Evolutionary conservation across 495 filamentous ascomycete genomes (phyloP).

Genomic region (Neurospora pannonica): DNA sequence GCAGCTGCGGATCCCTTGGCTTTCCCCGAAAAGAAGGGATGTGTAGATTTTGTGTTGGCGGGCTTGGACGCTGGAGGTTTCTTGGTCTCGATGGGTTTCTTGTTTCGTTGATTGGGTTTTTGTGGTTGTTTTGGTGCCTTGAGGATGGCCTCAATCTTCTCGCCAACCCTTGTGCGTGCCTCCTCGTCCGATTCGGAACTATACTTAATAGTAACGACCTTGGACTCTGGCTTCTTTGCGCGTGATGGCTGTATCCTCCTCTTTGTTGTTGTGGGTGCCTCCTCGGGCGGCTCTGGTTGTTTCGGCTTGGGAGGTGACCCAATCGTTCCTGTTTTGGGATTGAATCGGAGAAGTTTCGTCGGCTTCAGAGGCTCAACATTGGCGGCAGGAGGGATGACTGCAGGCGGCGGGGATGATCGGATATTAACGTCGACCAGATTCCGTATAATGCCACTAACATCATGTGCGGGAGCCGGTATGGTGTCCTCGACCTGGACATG

Average conservation of each 20-base stretch:
- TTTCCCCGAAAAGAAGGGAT: constrained; percentile 70
- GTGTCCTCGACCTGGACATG: neutral
- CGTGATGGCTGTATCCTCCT: constrained; percentile 1
- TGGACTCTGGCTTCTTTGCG: constrained; percentile 8
- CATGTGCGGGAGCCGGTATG: neutral
- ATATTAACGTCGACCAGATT: neutral
- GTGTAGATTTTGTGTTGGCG: constrained; percentile 49
- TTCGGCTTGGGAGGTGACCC: constrained; percentile 41
- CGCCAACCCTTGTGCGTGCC: constrained; percentile 25
- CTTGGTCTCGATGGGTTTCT: neutral
- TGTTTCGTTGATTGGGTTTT: constrained; percentile 15
- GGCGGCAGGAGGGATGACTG: neutral
- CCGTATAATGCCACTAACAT: neutral
- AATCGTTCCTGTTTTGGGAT: constrained; percentile 44
- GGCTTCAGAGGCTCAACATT: constrained; percentile 16
- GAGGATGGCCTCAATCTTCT: constrained; percentile 27
- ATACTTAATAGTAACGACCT: constrained; percentile 26
- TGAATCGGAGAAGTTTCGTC: constrained; percentile 38
- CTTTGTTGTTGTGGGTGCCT: neutral
- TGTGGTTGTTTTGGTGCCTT: constrained; percentile 1
- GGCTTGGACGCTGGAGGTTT: neutral
- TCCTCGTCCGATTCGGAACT: constrained; percentile 15
- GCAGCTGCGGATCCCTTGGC: constrained; percentile 12
- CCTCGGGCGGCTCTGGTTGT: neutral
- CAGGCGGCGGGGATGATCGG: neutral